These are phyloP conservation scores for Ganoderma multipileum DNA, from an alignment of 1,284 basidiomycete species.

Conservation along the genomic window DNA sequence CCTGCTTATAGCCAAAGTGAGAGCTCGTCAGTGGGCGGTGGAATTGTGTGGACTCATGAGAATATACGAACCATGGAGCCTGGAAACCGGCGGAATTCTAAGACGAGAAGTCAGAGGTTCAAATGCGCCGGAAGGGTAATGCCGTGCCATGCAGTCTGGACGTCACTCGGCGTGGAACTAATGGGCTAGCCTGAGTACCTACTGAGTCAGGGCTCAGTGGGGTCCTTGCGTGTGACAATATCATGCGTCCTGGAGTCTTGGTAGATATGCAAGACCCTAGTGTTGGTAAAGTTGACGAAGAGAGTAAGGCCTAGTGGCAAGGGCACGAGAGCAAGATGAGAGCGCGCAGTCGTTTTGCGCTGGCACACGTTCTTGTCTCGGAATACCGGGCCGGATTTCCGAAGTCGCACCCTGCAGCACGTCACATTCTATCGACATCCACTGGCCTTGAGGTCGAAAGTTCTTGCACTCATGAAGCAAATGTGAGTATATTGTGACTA, in stretches of 20 bases:
- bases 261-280: neutral
- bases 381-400: neutral
- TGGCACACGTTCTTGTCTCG: neutral
- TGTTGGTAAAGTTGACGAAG: too few relatives aligned
- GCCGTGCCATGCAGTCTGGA: neutral
- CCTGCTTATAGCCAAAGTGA: neutral
- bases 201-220: too few relatives aligned
- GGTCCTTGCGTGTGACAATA: too few relatives aligned
- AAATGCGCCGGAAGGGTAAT: neutral
- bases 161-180: too few relatives aligned
- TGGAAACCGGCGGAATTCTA: neutral
- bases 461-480: neutral
- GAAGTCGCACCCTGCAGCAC: neutral
- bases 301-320: neutral
- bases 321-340: neutral
- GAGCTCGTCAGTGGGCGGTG: neutral
- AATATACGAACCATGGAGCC: neutral
- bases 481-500: too few relatives aligned
- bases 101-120: neutral
- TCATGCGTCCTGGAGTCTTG: too few relatives aligned
- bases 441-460: neutral
- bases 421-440: neutral
- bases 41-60: neutral
- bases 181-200: too few relatives aligned
- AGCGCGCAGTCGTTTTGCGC: neutral